Conservation (phyloP, 495 filamentous ascomycete genomes). For the Penicillium fimorum region DNA sequence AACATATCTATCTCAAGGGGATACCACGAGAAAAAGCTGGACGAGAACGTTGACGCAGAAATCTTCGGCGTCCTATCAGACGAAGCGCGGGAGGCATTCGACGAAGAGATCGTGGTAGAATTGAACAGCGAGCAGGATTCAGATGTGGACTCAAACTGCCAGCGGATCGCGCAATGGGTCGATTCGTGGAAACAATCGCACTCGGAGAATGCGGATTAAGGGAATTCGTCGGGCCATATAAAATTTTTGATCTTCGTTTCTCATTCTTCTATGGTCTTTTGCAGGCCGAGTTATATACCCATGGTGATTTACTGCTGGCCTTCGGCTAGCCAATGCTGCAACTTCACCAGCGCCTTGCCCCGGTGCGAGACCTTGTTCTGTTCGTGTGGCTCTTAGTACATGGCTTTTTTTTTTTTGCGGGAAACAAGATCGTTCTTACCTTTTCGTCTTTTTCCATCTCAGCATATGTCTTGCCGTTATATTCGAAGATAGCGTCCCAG, state of each 20-base stretch:
- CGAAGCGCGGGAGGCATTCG: conserved; percentile 84
- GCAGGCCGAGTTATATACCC: conserved; percentile 18
- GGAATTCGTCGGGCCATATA: not conserved
- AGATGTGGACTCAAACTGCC: conserved; percentile 84
- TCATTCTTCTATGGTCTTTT: conserved; percentile 10
- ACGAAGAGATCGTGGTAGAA: conserved; percentile 87
- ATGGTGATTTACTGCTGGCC: conserved; percentile 28
- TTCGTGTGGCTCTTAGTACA: conserved; percentile 6
- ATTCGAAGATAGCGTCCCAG: conserved; percentile 97
- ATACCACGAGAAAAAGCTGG: conserved; percentile 80
- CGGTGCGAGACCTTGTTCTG: conserved; percentile 90
- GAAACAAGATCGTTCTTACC: conserved; percentile 24
- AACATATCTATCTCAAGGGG: conserved; percentile 44
- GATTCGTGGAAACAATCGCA: conserved; percentile 73
- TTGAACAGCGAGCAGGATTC: conserved; percentile 75
- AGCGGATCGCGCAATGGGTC: conserved; percentile 79
- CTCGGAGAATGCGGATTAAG: conserved; percentile 23
- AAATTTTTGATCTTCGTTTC: conserved; percentile 4
- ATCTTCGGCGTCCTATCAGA: conserved; percentile 94
- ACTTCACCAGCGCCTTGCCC: conserved; percentile 75
- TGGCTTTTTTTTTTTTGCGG: not conserved
- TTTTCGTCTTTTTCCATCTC: conserved; percentile 94
- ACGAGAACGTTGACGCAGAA: conserved; percentile 95
- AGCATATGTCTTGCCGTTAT: conserved; percentile 89
- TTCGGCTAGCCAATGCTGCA: conserved; percentile 77